Evolutionary conservation across 1,139 yeast genomes (phyloP).

Genomic region (Yamadazyma pseudoaaseri): DNA sequence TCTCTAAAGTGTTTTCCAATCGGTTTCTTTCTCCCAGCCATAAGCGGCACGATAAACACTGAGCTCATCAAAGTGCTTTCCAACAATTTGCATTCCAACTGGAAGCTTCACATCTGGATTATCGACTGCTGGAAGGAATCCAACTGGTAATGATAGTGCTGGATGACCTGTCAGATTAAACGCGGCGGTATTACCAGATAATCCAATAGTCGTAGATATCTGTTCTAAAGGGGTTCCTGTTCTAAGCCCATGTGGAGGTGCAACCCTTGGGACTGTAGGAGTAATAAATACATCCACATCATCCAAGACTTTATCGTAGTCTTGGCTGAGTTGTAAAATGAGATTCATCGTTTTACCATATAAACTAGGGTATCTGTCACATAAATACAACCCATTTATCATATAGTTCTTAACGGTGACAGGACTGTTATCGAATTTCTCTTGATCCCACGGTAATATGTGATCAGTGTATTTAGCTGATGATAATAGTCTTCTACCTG

Average conservation of each 20-base stretch:
- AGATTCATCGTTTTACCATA: conserved; percentile 31
- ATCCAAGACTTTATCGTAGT: conserved; percentile 25
- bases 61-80: conserved; percentile 15
- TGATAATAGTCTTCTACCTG: conserved; percentile 10
- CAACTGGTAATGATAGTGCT: conserved; percentile 30
- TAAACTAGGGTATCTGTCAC: conserved; percentile 28
- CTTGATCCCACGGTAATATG: conserved; percentile 17
- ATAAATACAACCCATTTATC: conserved; percentile 26
- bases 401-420: conserved; percentile 25
- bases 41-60: conserved; percentile 16
- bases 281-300: conserved; percentile 13
- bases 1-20: conserved; percentile 20
- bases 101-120: conserved; percentile 24
- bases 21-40: conserved; percentile 29
- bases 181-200: conserved; percentile 32
- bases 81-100: conserved; percentile 22
- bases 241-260: conserved; percentile 13
- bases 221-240: conserved; percentile 15
- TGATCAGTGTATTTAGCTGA: conserved; percentile 9
- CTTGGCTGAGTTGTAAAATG: conserved; percentile 27
- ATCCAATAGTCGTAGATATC: conserved; percentile 25
- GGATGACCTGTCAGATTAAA: conserved; percentile 37
- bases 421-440: conserved; percentile 23
- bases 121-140: conserved; percentile 22
- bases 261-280: conserved; percentile 13